Base-by-base conservation (phyloP, 352 stramenopile species). In the Pythium biforme region DNA sequence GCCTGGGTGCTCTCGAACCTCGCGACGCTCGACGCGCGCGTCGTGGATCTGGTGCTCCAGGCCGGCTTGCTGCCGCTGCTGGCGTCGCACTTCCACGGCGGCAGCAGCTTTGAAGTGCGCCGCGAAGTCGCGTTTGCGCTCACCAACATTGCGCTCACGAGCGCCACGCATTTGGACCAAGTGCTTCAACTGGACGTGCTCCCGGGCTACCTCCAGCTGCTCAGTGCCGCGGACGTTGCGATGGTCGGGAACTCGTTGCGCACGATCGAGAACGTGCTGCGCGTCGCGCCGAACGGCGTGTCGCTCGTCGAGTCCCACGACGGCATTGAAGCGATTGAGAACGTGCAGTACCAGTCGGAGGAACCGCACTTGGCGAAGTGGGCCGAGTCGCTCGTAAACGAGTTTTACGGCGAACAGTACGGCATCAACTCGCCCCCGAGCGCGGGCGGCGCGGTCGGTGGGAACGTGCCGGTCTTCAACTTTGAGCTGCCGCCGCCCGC, bases 381-480 rank as follows among this genome's bases (percentile, higher is more conserved):
- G 73, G 83, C 83, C 0, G 79, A 86, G 7, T 70, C 75, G 19
- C 66, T 95, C 47, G 79, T 92, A n/a, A 90, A 95, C 64, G 72
- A 88, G 56, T 93, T 90, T 54, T 95, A 92, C 58, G 83, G 84
- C 46, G 83, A 92, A 45, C 87, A 89, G 62, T 93, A 91, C 47
- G 86, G 85, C 6, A 68, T 89, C 29, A 81, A 89, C 56, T 91
- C 81, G 25, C 84, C 84, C 0, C 79, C 73, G 2, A 86, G 66
- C 27, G n/a, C n/a, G n/a, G 51, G 37, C 20, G 73, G 63, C 5
- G 66, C 64, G 0, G 45, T 70, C 14, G 54, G 64, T 47, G 70
- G 67, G 0, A 61, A 45, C 25, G 49, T 77, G 4, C 64, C 66
- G 0, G 50, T 46, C 22, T 70, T 76, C 17, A 56, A 58, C 29